Evolutionary conservation across 352 stramenopile species (phyloP).

Genomic region (Phytopythium aichiense): DNA sequence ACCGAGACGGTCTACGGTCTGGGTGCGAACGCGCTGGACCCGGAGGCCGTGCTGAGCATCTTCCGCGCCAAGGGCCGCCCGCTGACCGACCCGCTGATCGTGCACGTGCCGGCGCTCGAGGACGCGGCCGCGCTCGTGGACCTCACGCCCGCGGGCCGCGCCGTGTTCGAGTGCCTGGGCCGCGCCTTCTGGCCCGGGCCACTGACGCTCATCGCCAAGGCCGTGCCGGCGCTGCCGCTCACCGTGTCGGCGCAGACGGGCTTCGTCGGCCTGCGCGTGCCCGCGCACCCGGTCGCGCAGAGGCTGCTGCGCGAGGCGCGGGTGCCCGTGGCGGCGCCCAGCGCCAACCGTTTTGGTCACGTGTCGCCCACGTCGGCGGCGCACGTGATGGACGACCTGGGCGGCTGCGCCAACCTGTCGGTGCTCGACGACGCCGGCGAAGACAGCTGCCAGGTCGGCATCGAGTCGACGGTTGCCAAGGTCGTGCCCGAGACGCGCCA

Average conservation of each 20-base stretch:
- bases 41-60: slow-evolving; percentile 92
- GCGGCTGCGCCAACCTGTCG: slow-evolving; percentile 86
- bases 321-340: slow-evolving; percentile 96
- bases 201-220: slow-evolving; percentile 96
- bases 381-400: slow-evolving; percentile 98
- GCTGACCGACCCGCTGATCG: slow-evolving; percentile 97
- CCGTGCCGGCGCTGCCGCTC: slow-evolving; percentile 74
- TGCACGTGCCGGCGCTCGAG: slow-evolving; percentile 91
- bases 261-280: slow-evolving; percentile 96
- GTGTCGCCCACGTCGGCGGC: slow-evolving; percentile 94
- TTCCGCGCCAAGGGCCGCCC: slow-evolving; percentile 95
- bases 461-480: slow-evolving; percentile 94
- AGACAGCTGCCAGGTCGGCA: slow-evolving; percentile 84
- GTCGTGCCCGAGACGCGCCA: slow-evolving; percentile 77
- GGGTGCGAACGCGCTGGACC: slow-evolving; percentile 95
- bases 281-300: slow-evolving; percentile 90
- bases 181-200: slow-evolving; percentile 96
- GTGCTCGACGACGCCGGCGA: slow-evolving; percentile 58
- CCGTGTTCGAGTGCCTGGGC: slow-evolving; percentile 83
- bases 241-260: slow-evolving; percentile 92
- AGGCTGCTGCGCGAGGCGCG: slow-evolving; percentile 84
- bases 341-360: slow-evolving; percentile 98
- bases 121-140: slow-evolving; percentile 90
- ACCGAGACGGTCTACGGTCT: slow-evolving; percentile 99
- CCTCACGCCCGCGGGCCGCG: slow-evolving; percentile 48